Evolutionary conservation across 768 basidiomycete genomes (phyloP), one percentile per base, ranked within the genome.

Genomic region (Amanita pseudoporphyria): DNA sequence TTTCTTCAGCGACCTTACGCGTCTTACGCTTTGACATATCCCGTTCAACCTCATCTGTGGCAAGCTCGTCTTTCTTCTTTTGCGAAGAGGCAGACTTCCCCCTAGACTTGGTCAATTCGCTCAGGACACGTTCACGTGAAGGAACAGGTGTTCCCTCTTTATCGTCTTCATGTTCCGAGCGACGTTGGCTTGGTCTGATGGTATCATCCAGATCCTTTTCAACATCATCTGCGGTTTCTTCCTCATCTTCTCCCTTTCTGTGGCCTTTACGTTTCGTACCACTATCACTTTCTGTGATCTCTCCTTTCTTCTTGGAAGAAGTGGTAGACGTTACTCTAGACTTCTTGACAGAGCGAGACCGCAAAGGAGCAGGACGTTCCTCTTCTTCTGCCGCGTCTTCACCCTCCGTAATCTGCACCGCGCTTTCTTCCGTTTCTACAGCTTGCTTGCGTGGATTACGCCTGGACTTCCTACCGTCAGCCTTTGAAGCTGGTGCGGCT

Each of bases 21-120:
- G 26, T 28, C 26, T 28, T 28, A 4, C 26, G 26, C 26, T 28
- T 32, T 12, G 35, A 21, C 14, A 9, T 2, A 9, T 36, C 30
- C 7, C n/a, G 13, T 13, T 22, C 49, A 16, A 6, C 9, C 18
- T 43, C 40, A 22, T 21, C 39, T 46, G 26, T 48, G 48, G 16
- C 47, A 52, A 0, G 38, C 52, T 18, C 53, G 55, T 57, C 53
- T 22, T 59, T 55, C 9, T 47, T 56, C 22, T 56, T 43, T 14
- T 32, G 32, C 50, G 33, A n/a, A n/a, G n/a, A 33, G 21, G 14
- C 13, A 35, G 47, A 38, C 21, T 37, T 51, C 16, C 9, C 28
- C 14, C 30, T 46, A 3, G 45, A n/a, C 24, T 46, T 52, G 3
- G 42, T n/a, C n/a, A n/a, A n/a, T n/a, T n/a, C n/a, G n/a, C n/a